Conservation (phyloP, 2,329 filamentous ascomycete genomes). For the Colletotrichum sp. region DNA sequence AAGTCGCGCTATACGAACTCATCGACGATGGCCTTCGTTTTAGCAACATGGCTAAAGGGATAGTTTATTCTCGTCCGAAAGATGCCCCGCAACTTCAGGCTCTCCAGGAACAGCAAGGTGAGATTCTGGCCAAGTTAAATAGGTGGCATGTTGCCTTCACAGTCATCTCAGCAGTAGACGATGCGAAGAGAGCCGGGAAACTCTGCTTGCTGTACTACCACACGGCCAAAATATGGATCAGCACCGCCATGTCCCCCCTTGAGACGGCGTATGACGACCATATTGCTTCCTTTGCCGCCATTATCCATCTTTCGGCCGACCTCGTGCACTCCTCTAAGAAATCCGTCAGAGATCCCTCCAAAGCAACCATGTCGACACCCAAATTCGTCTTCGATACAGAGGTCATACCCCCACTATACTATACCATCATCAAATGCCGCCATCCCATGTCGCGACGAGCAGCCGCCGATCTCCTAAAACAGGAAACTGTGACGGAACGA, state of each 20-base stretch:
- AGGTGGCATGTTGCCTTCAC: slow-evolving; percentile 36
- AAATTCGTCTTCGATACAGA: slow-evolving; percentile 47
- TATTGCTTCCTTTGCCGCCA: slow-evolving; percentile 36
- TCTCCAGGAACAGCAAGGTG: slow-evolving; percentile 35
- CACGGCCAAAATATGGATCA: slow-evolving; percentile 35
- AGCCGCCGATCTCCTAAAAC: slow-evolving; percentile 38
- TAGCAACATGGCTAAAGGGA: slow-evolving; percentile 27
- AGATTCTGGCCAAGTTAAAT: slow-evolving; percentile 29
- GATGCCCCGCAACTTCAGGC: slow-evolving; percentile 25
- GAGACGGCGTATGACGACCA: slow-evolving; percentile 40
- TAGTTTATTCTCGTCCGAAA: slow-evolving; percentile 28
- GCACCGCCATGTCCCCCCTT: slow-evolving; percentile 28
- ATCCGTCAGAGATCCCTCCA: slow-evolving; percentile 11
- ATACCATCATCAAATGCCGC: slow-evolving; percentile 41
- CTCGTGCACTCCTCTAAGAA: slow-evolving; percentile 5
- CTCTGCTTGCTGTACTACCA: slow-evolving; percentile 42
- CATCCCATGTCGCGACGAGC: slow-evolving; percentile 44
- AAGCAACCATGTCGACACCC: slow-evolving; percentile 1
- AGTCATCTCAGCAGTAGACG: slow-evolving; percentile 27
- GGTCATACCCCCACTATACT: slow-evolving; percentile 45
- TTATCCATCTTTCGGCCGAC: slow-evolving; percentile 35
- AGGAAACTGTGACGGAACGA: slow-evolving; percentile 32
- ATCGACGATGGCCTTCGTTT: slow-evolving; percentile 44
- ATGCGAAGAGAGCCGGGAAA: slow-evolving; percentile 20
- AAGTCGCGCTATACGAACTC: slow-evolving; percentile 37